Evolutionary conservation across 371 early-diverging fungal species (phyloP).

Genomic region (Actinomucor elegans): DNA sequence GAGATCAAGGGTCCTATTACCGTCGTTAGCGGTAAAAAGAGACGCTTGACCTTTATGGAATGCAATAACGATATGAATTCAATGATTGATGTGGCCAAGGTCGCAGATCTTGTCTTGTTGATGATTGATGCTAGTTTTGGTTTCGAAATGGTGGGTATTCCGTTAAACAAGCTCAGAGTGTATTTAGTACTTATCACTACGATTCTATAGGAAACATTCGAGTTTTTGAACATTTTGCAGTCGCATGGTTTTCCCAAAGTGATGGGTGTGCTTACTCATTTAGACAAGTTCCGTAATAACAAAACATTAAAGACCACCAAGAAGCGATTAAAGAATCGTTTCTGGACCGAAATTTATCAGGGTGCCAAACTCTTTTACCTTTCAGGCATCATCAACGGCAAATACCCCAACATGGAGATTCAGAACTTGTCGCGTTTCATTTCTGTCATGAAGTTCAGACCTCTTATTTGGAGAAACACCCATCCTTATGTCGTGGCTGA

Average conservation of each 20-base stretch:
- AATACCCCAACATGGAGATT: constrained; percentile 91
- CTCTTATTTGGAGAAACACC: constrained; percentile 93
- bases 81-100: constrained; percentile 97
- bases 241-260: constrained; percentile 98
- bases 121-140: constrained; percentile 97
- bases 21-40: constrained; percentile 92
- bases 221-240: constrained; percentile 97
- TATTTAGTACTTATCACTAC: too few species aligned
- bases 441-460: constrained; percentile 96
- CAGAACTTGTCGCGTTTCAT: constrained; percentile 95
- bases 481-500: constrained; percentile 96
- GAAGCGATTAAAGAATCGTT: constrained; percentile 94
- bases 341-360: constrained; percentile 98
- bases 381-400: constrained; percentile 91
- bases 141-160: constrained; percentile 88
- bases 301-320: constrained; percentile 89
- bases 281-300: constrained; percentile 92
- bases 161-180: too few species aligned
- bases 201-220: constrained; percentile 89
- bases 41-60: constrained; percentile 95
- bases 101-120: constrained; percentile 96
- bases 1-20: constrained; percentile 96
- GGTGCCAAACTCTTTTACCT: constrained; percentile 97
- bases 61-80: constrained; percentile 95
- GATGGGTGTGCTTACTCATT: constrained; percentile 95